Conservation (phyloP, 2,329 filamentous ascomycete genomes). For the Rhexocercosporidium sp. region DNA sequence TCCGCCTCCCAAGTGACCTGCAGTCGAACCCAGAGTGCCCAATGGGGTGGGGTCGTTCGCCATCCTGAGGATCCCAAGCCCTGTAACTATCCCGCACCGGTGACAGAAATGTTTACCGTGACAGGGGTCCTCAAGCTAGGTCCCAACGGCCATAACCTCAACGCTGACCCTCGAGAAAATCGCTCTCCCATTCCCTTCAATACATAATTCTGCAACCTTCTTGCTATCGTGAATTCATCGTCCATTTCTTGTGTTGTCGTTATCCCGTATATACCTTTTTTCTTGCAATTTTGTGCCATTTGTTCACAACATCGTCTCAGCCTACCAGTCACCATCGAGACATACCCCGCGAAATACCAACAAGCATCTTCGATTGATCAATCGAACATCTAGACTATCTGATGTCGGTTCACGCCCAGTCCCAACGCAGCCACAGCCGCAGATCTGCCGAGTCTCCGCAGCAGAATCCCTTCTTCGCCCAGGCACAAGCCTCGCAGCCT, state of each 20-base stretch:
- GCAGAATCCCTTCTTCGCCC: neutral
- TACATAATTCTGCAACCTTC: neutral
- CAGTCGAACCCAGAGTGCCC: neutral
- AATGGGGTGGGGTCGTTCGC: neutral
- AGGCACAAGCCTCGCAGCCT: neutral
- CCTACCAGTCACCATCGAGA: neutral
- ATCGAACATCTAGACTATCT: neutral
- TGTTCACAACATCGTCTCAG: neutral
- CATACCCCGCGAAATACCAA: neutral
- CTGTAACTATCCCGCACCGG: constrained; percentile 5
- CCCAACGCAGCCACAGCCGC: neutral
- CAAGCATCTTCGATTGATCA: constrained; percentile 9
- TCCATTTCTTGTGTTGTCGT: neutral
- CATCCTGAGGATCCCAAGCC: neutral
- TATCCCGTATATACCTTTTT: neutral
- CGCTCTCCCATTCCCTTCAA: neutral
- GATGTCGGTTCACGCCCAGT: neutral
- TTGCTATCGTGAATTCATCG: neutral
- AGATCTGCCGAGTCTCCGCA: neutral
- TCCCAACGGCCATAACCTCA: neutral
- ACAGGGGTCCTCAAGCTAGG: neutral
- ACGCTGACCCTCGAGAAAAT: neutral
- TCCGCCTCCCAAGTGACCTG: constrained; percentile 1
- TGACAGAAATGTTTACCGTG: constrained; percentile 2
- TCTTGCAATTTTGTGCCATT: neutral